These are phyloP conservation scores for Bimuria novae-zelandiae DNA, from an alignment of 2,329 filamentous ascomycete species.

Conservation along the genomic window DNA sequence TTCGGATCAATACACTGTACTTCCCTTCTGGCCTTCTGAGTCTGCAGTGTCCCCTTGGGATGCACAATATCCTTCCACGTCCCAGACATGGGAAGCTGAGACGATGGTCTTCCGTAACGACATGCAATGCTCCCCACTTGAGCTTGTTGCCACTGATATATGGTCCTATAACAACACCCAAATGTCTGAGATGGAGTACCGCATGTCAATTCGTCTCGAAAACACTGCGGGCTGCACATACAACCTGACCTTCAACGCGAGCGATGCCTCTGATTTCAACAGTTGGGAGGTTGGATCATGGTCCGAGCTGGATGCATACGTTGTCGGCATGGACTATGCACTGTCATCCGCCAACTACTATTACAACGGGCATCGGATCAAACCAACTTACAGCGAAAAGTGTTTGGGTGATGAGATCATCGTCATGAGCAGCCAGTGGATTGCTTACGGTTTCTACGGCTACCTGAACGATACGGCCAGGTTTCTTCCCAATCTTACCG, in stretches of 20 bases:
- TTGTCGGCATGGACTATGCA: neutral
- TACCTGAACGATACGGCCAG: neutral
- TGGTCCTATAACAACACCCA: neutral
- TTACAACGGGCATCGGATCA: neutral
- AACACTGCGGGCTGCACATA: slow-evolving; percentile 7
- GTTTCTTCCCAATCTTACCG: slow-evolving; percentile 4
- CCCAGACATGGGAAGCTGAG: slow-evolving; percentile 12
- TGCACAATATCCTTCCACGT: neutral
- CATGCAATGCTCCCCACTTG: slow-evolving; percentile 9
- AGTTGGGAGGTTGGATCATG: slow-evolving; percentile 1
- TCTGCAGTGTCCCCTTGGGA: slow-evolving; percentile 2
- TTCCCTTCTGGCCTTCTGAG: slow-evolving; percentile 14
- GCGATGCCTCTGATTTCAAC: neutral
- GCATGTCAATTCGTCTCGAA: slow-evolving; percentile 5
- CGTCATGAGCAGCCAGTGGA: slow-evolving; percentile 10
- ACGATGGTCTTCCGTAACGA: slow-evolving; percentile 12
- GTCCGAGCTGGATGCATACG: neutral
- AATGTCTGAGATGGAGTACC: neutral
- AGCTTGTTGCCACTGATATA: slow-evolving; percentile 7
- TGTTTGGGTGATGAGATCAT: slow-evolving; percentile 7
- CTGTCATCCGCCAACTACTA: neutral
- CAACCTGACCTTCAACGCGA: slow-evolving; percentile 7
- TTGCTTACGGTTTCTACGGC: neutral
- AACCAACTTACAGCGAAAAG: slow-evolving; percentile 10
- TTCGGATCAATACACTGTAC: slow-evolving; percentile 9